These are phyloP conservation scores for Trichophyton benhamiae DNA, from an alignment of 2,329 filamentous ascomycete genomes.

Conservation along the genomic window DNA sequence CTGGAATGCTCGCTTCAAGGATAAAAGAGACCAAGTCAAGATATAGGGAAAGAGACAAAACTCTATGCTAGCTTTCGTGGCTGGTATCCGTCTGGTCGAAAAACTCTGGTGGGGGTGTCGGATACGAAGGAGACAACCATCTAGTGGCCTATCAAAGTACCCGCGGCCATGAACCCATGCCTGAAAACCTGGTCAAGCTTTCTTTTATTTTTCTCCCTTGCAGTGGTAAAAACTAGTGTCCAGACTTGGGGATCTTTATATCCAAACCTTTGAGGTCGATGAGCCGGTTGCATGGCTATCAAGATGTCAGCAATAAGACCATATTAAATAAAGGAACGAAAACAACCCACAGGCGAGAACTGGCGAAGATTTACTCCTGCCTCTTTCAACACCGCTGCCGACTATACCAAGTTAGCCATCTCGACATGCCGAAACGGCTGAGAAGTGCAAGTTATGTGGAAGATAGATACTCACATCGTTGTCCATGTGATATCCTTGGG, in stretches of 20 bases:
- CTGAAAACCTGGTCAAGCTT: neutral
- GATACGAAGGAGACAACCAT: neutral
- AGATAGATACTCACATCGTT: slow-evolving; percentile 37
- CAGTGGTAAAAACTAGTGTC: neutral
- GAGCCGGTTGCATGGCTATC: slow-evolving; percentile 50
- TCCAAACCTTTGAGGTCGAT: slow-evolving; percentile 43
- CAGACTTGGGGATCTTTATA: neutral
- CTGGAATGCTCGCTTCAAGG: neutral
- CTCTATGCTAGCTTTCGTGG: neutral
- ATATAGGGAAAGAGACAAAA: neutral
- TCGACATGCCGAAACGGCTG: neutral
- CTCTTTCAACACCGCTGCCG: slow-evolving; percentile 67
- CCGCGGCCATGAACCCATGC: neutral
- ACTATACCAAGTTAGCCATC: slow-evolving; percentile 28
- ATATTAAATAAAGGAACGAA: slow-evolving; percentile 1
- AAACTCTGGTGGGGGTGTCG: neutral
- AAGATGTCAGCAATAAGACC: slow-evolving; percentile 6
- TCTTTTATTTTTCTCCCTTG: neutral
- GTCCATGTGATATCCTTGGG: slow-evolving; percentile 90
- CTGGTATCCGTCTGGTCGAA: neutral
- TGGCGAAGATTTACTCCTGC: slow-evolving; percentile 77
- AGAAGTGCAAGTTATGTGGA: neutral
- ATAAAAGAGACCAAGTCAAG: neutral
- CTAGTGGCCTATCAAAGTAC: neutral
- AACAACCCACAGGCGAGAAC: slow-evolving; percentile 61